Percentiles rank a stretch among this genome's conserved stretches.
phyloP scores from a whole-genome alignment of 805 yeast species.

The Myxozyma mucilagina region DNA sequence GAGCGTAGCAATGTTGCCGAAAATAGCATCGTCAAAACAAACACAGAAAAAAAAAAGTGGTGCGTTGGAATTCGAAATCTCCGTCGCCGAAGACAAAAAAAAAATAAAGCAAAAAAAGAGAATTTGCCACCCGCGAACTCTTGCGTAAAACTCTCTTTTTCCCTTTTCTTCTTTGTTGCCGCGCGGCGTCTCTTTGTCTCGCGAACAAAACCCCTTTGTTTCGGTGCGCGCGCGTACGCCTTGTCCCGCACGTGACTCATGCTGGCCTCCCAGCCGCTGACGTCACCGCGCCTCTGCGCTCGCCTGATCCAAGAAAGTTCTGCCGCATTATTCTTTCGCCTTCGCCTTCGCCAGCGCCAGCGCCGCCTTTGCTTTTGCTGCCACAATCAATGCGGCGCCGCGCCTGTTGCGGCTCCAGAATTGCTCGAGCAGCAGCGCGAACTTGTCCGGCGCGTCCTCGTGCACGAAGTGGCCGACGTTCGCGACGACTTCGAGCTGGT shows the following conservation, averaged over 20 bases:
- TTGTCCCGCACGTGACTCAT: neutral
- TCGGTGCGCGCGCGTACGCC: neutral
- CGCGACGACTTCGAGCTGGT: constrained; percentile 79
- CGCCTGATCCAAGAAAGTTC: neutral
- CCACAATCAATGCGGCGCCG: constrained; percentile 23
- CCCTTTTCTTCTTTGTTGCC: neutral
- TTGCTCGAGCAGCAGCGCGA: constrained; percentile 45
- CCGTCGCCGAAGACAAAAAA: no score
- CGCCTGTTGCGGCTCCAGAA: constrained; percentile 24
- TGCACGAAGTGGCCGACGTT: constrained; percentile 93
- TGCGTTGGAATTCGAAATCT: no score
- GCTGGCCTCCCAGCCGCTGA: neutral
- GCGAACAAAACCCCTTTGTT: neutral
- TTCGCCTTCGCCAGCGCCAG: neutral
- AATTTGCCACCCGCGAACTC: no score
- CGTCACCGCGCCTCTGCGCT: neutral
- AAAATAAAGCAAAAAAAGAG: no score
- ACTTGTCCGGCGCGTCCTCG: constrained; percentile 77
- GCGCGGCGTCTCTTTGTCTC: neutral
- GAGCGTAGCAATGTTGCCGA: no score
- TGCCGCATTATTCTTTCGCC: neutral
- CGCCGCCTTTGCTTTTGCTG: neutral
- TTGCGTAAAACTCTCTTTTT: no score
- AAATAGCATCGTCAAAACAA: no score
- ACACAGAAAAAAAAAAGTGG: no score